phyloP scores from a whole-genome alignment of 495 filamentous ascomycete species.

The Daldinia caldariorum region DNA sequence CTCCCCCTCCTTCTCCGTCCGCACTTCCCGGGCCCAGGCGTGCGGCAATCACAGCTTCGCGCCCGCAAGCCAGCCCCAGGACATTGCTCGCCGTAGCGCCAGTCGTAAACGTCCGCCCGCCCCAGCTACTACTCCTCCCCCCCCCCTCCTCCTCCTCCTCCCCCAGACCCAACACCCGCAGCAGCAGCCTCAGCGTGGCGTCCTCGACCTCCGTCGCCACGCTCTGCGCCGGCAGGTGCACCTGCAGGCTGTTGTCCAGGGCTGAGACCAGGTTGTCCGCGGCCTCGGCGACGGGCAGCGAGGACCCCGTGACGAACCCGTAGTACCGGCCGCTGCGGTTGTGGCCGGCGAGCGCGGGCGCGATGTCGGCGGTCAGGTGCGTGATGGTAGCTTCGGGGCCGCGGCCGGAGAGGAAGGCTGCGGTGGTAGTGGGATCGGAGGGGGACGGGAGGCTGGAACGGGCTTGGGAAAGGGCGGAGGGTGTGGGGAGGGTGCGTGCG shows the following conservation, averaged over 20 bases:
- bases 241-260: conserved; percentile 85
- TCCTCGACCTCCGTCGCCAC: conserved; percentile 80
- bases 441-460: conserved; percentile 45
- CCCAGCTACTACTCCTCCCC: conserved; percentile 60
- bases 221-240: conserved; percentile 81
- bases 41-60: conserved; percentile 70
- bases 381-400: conserved; percentile 45
- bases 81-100: conserved; percentile 90
- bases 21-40: conserved; percentile 34
- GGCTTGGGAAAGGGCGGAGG: conserved; percentile 28
- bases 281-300: conserved; percentile 81
- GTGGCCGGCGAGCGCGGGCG: conserved; percentile 72
- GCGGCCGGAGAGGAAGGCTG: conserved; percentile 31
- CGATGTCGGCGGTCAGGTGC: conserved; percentile 66
- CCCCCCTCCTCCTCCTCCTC: conserved; percentile 49
- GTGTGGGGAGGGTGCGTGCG: conserved; percentile 38
- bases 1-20: conserved; percentile 1
- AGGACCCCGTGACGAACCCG: conserved; percentile 87
- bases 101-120: conserved; percentile 81
- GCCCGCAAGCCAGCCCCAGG: conserved; percentile 78
- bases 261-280: conserved; percentile 83
- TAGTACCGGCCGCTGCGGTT: conserved; percentile 74
- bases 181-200: conserved; percentile 71
- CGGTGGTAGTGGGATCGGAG: background rate
- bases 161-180: conserved; percentile 70